These are phyloP conservation scores for Gypsophila paniculata DNA, from an alignment of 179 eudicot genomes.

Conservation along the genomic window DNA sequence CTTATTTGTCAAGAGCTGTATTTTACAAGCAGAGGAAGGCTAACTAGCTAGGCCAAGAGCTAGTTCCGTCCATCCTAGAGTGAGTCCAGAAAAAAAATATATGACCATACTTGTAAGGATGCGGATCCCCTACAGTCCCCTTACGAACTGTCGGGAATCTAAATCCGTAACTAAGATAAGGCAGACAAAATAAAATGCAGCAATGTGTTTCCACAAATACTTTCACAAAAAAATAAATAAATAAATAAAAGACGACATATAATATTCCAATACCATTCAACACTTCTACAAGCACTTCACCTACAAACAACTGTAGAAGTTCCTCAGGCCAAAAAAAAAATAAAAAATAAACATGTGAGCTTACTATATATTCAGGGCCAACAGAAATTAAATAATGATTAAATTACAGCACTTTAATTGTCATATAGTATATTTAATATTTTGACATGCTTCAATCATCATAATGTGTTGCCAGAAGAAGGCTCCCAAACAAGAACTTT, in stretches of 20 bases:
- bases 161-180: background rate
- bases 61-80: background rate
- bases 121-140: no score
- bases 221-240: no score
- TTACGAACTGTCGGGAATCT: no score
- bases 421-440: constrained; percentile 1
- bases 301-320: constrained; percentile 11
- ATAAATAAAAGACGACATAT: background rate
- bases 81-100: background rate
- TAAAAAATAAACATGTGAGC: background rate
- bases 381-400: constrained; percentile 18
- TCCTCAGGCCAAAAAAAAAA: background rate
- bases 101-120: background rate
- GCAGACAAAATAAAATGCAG: background rate
- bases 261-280: background rate
- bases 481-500: constrained; percentile 4
- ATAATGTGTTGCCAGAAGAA: constrained; percentile 6
- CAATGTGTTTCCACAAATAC: constrained; percentile 1
- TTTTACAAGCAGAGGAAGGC: background rate
- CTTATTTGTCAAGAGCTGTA: background rate
- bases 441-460: constrained; percentile 6
- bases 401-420: constrained; percentile 18
- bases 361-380: constrained; percentile 17
- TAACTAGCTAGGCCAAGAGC: background rate
- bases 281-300: constrained; percentile 13